Base-by-base conservation (phyloP, 129 eudicot species). In the Mikania micrantha region DNA sequence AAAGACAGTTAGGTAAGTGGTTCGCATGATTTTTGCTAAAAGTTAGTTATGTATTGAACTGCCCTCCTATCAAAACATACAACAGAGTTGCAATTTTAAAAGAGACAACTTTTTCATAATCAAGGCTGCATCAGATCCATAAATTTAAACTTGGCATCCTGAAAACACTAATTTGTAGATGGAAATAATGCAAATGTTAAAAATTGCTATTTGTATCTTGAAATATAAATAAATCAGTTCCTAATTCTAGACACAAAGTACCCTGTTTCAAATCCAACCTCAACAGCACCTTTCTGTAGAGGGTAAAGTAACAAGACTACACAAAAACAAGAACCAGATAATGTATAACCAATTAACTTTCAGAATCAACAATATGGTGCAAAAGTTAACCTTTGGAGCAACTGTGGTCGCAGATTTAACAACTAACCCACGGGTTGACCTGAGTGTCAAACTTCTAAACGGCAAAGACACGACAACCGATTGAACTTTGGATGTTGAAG, bases 391-490 rank as follows among this genome's bases (percentile, higher is more conserved):
- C 97, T 91, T 90, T 12, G 95, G 95, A 22, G 97, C 88, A 77
- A 90, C 92, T 5, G 78, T 74, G 22, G 95, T 83, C 19, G 97
- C 95, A 77, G 97, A 84, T 78, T 79, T 87, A 48, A 90, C 91
- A 27, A 81, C 81, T 27, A 90, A 74, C 44, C 85, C 82, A 48
- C 82, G 84, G 67, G 78, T 77, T 7, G 76, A 70, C 74, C 89
- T 67, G 15, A 71, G 75, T 9, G 69, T 62, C 29, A 56, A 69
- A 6, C 73, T 82, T 63, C 77, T 83, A 35, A 77, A 68, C 39
- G 80, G 74, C 0, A 86, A 61, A 67, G 80, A 67, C 39, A 60
- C 54, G 8, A 52, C 64, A 81, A 87, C 66, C 4, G 87, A 82
- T 11, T 82, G 77, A 15, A 61, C 60, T 34, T 80, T 86, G 7